These are phyloP conservation scores for Bolboschoenus planiculmis DNA, from an alignment of 176 grass and related monocot species.

Conservation along the genomic window DNA sequence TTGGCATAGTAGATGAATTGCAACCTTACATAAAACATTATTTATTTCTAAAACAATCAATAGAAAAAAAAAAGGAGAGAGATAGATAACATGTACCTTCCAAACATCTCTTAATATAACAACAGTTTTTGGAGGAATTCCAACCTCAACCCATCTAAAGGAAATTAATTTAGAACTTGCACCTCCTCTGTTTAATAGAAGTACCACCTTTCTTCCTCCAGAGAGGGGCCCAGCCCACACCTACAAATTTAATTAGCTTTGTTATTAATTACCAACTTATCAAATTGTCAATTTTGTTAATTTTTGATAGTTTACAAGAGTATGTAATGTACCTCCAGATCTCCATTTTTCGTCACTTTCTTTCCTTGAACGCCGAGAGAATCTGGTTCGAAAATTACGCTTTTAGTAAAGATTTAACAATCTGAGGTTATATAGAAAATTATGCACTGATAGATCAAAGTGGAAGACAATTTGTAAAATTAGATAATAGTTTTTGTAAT, in stretches of 20 bases:
- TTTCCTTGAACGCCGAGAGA: conserved; percentile 50
- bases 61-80: background rate
- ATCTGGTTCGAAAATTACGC: conserved; percentile 30
- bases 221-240: conserved; percentile 55
- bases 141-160: conserved; percentile 42
- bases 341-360: conserved; percentile 50
- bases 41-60: background rate
- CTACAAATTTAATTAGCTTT: conserved; percentile 26
- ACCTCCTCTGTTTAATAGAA: conserved; percentile 45
- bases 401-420: background rate
- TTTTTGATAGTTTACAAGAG: background rate
- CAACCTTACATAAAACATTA: no score
- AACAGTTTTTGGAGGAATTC: conserved; percentile 24
- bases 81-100: conserved; percentile 24
- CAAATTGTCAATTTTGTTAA: background rate
- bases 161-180: background rate
- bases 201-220: conserved; percentile 40
- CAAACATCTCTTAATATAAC: conserved; percentile 54
- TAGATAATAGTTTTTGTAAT: background rate
- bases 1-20: no score
- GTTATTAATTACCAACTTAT: background rate
- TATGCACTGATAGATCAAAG: background rate
- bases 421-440: background rate
- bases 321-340: conserved; percentile 41
- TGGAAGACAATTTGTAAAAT: background rate